Evolutionary conservation across 441 rosid species (phyloP), one percentile per base, ranked within the genome.

Genomic region (Viola pubescens): DNA sequence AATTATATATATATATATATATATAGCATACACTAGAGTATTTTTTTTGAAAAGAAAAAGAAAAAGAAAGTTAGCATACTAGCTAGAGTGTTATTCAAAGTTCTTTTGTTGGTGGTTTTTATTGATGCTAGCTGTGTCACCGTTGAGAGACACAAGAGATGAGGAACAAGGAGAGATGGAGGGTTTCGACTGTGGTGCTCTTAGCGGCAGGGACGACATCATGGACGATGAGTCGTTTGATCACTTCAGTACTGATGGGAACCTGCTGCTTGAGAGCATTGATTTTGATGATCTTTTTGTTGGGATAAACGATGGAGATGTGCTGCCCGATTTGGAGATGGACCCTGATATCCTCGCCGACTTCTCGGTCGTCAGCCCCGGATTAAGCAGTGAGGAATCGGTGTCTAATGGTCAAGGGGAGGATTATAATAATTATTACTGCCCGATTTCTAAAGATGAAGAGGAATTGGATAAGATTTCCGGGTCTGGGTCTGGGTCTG

Each of bases 261-360:
- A 66, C 49, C 61, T 86, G 53, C 86, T 91, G 53, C 86, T 91
- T 4, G 98, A 83, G 48, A 77, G 84, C 59, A 87, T 88, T 48
- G 81, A 87, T 70, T 88, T 88, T 59, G 86, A 83, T 14, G 95
- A 91, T 61, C 78, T 88, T 58, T 81, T 91, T 65, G 54, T 71
- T 50, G 82, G 83, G 44, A 81, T 87, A 9, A 55, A 78, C 42
- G 86, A 77, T 9, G 82, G 79, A 4, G 90, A 84, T 59, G 74
- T 70, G 60, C 57, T 91, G 51, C 94, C 98, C 0, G 88, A 83
- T 65, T 70, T 91, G 87, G 96, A 88, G 80, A 73, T 91, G 81
- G 95, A 83, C 63, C 73, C 80, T 2, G 96, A 88, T 63, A 73
- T 83, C 59, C 77, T 87, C 4, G 89, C 79, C 0, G 89, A 87